A percentile compares a stretch with the other conserved stretches of the same genome.
phyloP scores from a whole-genome alignment of 305 asterid genomes.

The Fraxinus paxiana region DNA sequence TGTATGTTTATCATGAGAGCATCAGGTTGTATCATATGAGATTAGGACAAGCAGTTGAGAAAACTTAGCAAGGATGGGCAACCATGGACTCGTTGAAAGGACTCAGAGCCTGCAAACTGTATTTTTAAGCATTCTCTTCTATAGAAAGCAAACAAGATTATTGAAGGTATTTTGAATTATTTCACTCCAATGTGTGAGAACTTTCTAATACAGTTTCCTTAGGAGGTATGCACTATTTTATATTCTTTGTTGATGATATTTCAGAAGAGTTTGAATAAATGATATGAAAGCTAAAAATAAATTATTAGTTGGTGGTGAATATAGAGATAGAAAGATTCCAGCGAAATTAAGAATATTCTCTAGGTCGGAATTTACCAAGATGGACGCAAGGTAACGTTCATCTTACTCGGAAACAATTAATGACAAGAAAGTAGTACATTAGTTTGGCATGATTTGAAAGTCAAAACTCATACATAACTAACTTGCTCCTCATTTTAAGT shows the following conservation, averaged over 20 bases:
- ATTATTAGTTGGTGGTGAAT: background rate
- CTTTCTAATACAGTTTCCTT: background rate
- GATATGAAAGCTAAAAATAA: background rate
- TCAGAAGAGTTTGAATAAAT: background rate
- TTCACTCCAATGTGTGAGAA: background rate
- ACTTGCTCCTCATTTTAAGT: background rate
- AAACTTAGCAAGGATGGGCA: background rate
- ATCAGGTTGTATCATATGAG: background rate
- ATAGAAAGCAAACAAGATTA: background rate
- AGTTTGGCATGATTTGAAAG: background rate
- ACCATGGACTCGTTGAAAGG: background rate
- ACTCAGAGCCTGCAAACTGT: background rate
- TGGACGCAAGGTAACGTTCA: background rate
- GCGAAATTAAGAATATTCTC: background rate
- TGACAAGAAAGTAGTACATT: background rate
- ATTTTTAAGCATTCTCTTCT: background rate
- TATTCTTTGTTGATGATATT: background rate
- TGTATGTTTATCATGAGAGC: background rate
- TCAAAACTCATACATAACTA: background rate
- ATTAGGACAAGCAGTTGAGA: background rate
- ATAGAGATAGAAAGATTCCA: background rate
- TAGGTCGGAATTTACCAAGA: background rate
- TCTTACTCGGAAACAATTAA: background rate
- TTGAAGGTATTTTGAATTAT: background rate
- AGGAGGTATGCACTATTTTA: background rate